Base-by-base conservation (phyloP, 106 monocot genomes). In the Allium fistulosum region DNA sequence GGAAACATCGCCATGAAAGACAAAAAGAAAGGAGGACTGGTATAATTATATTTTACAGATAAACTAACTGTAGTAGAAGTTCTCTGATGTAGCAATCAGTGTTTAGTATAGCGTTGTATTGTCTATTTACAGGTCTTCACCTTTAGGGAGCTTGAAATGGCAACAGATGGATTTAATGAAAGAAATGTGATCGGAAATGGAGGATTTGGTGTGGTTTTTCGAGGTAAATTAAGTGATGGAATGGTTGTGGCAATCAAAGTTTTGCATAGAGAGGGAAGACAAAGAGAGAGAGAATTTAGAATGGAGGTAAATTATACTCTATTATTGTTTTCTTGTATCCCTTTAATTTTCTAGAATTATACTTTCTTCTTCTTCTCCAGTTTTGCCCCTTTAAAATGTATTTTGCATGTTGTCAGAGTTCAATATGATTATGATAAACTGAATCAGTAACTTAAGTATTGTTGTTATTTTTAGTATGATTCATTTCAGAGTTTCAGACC, bases 221-320 rank as follows among this genome's bases (percentile, higher is more conserved):
- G 67, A 69, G 94, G 90, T 7, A 69, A 16, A 7, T 62, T 94
- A 47, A 53, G 62, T 8, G 90, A 90, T 18, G 94, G 94, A 3
- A 90, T 76, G 1, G 65, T 80, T 2, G 82, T 90, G 0, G 94
- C 90, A 2, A 86, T 94, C 71, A 94, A 94, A 82, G 67, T 82
- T 72, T 57, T 94, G 72, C 80, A 78, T 60, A 71, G 71, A 49
- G 80, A 94, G 59, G 83, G 81, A 10, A 86, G 63, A 59, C 90
- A 84, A 55, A 77, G 87, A 13, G 96, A 97, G 69, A 72, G 92
- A 49, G 92, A 86, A n/a, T 97, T 97, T 81, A 79, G 96, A 49
- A 70, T 80, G 53, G 92, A 97, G 86, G 96, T 92, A 76, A 70
- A n/a, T 52, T 26, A 45, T 56, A 51, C 46, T 49, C 3, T 62